Evolutionary conservation across 257 asterid species (phyloP), one percentile per base, ranked within the genome.

Genomic region (Solanum lycopersicoides): DNA sequence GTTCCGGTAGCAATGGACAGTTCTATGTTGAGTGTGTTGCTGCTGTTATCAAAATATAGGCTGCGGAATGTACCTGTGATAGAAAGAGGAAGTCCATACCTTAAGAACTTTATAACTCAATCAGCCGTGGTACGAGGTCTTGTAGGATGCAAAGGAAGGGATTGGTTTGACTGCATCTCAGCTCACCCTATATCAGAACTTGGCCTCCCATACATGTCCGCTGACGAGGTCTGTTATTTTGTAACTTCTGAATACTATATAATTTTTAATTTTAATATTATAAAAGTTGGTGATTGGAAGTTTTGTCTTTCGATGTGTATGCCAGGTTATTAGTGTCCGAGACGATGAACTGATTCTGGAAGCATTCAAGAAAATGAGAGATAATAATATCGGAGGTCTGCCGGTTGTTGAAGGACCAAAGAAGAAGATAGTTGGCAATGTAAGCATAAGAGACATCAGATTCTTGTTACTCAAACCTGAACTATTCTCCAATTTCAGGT

Each of bases 311-410:
- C 30, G 11, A 50, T 37, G n/a, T 47, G 63, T 6, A 80, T 15
- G 2, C 2, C 85, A 96, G 99, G 93, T 96, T 88, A 93, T 95
- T 72, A 91, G 90, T 68, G 92, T 91, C 53, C 91, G 69, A 88
- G 92, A 94, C 37, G 83, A 92, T 86, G 97, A 97, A 65, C 83
- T 97, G 89, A 90, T 97, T 89, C 91, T 97, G 20, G 95, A 90
- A 90, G 99, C 97, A 69, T 97, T 97, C 90, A 93, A 93, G 92
- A 96, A 92, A 88, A 95, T 97, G 99, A 95, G 94, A 91, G 97
- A 97, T 11, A 92, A 91, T 41, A 88, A 92, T 88, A 93, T 95
- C 5, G 99, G 99, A 79, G 98, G 98, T 9, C 93, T 97, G 6
- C 98, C 99, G 0, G 95, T 97, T 45, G 87, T 92, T 12, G 96